Base-by-base conservation (phyloP, 164 flowering plant species). In the Amborella trichopoda region DNA sequence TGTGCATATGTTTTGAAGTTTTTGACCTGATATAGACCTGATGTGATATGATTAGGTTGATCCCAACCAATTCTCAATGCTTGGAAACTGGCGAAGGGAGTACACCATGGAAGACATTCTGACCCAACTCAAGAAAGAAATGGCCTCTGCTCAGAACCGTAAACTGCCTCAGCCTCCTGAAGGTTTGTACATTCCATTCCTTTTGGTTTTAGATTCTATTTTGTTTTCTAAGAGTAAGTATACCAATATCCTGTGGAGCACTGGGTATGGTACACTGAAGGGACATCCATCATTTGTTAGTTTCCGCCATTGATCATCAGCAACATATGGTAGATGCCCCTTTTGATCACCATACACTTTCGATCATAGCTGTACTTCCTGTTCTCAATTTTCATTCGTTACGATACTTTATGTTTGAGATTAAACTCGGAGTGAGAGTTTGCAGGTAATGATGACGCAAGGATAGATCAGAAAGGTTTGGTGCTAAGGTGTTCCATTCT, bases 121-220 rank as follows among this genome's bases (percentile, higher is more conserved):
- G 68, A 66, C 69, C 44, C 83, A 76, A 41, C 45, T 86, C 67
- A 86, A 77, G 71, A 80, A 86, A 63, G 91, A 86, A 48, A 82
- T 82, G 95, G 56, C 47, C 59, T 67, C 91, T 46, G 81, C 83
- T 6, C 84, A 82, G 53, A 86, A 86, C 51, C 74, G 89, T 48
- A 82, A 72, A 69, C 70, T 86, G 40, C 57, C 70, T 46, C 95
- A 82, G 60, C 95, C 91, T 48, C 73, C 76, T 18, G 95, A 82
- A 74, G 91, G 91, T 76, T 5, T 39, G 56, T 44, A 17, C n/a
- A 27, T 23, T 11, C 17, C 13, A 24, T 32, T 14, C 24, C 30
- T 44, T 23, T 24, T 39, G 12, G 13, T 19, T 49, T 33, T 11
- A 3, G 19, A 11, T 18, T 16, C n/a, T 2, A 17, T 28, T 18